These are phyloP conservation scores for Penicillium sumatraense DNA, from an alignment of 2,329 filamentous ascomycete species.

Conservation along the genomic window DNA sequence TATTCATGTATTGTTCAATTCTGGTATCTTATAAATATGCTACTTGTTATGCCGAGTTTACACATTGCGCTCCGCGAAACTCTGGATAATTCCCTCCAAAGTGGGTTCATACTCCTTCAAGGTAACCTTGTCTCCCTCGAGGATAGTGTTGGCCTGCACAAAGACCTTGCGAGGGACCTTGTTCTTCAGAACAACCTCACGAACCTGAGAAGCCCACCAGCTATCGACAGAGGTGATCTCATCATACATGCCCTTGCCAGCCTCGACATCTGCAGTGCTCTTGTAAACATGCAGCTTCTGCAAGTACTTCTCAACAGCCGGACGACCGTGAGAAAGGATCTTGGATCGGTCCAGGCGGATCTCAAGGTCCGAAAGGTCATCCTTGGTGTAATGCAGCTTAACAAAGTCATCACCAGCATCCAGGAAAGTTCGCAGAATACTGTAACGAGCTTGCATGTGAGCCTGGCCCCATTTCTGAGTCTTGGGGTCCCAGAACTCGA, in stretches of 20 bases:
- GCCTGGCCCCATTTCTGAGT: conserved; percentile 89
- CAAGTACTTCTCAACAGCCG: conserved; percentile 82
- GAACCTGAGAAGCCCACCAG: conserved; percentile 81
- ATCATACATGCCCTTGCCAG: conserved; percentile 78
- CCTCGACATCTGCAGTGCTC: conserved; percentile 79
- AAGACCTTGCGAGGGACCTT: conserved; percentile 73
- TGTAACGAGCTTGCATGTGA: conserved; percentile 90
- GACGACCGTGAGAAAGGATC: conserved; percentile 80
- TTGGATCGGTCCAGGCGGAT: conserved; percentile 84
- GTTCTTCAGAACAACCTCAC: conserved; percentile 64
- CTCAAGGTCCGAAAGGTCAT: conserved; percentile 78
- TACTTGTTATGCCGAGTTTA: conserved; percentile 25
- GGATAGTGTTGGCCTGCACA: conserved; percentile 86
- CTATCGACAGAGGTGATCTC: conserved; percentile 82
- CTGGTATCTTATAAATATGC: neutral
- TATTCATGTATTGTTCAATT: neutral
- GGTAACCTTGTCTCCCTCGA: conserved; percentile 71
- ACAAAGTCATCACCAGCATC: conserved; percentile 86
- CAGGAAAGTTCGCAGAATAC: conserved; percentile 77
- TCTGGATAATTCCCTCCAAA: conserved; percentile 79
- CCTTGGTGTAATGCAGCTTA: conserved; percentile 73
- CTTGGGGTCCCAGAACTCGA: conserved; percentile 96
- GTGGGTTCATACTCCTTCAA: conserved; percentile 87
- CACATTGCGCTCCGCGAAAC: conserved; percentile 68
- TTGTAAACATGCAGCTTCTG: conserved; percentile 95